Percentiles rank a stretch among this genome's conserved stretches.
Conservation (phyloP, 106 monocot genomes). For the Dioscorea dumetorum region DNA sequence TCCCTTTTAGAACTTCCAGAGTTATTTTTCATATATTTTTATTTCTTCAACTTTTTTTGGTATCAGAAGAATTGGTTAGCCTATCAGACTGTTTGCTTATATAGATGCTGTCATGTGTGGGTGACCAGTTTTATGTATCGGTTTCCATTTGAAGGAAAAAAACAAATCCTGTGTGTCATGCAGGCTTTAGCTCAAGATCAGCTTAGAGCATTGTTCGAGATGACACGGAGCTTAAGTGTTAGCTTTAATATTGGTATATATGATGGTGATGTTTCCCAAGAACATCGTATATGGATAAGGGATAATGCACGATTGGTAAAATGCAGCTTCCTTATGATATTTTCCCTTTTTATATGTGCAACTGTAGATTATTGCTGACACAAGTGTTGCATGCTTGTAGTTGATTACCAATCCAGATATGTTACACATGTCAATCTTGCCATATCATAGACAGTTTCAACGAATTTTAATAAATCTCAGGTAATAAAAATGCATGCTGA, state of each 20-base stretch:
- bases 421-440: constrained; percentile 88
- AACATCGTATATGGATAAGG: constrained; percentile 53
- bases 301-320: constrained; percentile 77
- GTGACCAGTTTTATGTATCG: not conserved
- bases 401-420: constrained; percentile 98
- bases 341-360: not conserved
- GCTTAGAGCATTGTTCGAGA: constrained; percentile 61
- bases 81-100: not conserved
- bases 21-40: not conserved
- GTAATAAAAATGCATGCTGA: constrained; percentile 13
- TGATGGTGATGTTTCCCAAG: constrained; percentile 84
- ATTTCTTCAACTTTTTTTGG: not conserved
- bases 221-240: constrained; percentile 35
- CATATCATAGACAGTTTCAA: constrained; percentile 67
- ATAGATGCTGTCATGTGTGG: too few species aligned
- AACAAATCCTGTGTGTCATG: constrained; percentile 3
- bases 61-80: too few species aligned
- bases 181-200: constrained; percentile 98
- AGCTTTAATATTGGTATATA: constrained; percentile 55
- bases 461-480: constrained; percentile 87
- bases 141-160: not conserved
- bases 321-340: not conserved
- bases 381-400: constrained; percentile 33
- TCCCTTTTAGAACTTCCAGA: not conserved
- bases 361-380: constrained; percentile 1